Evolutionary conservation across 2,329 filamentous ascomycete species (phyloP), one percentile per base, ranked within the genome.

Genomic region (Lecanoromycetidae sp.): DNA sequence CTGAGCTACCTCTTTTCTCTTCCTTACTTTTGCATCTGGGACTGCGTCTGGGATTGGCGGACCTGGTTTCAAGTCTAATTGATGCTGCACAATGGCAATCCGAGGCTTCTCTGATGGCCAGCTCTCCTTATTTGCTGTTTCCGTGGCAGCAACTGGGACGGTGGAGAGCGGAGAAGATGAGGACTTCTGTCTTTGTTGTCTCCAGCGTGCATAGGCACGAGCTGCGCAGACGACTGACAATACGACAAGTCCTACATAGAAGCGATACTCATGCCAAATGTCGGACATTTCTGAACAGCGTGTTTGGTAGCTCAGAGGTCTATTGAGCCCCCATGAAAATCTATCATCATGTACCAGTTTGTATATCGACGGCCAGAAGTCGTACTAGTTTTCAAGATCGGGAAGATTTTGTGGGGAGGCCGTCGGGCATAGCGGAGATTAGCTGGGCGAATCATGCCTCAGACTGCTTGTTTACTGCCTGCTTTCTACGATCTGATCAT

Each of bases 251-350:
- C 33, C 35, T 22, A 48, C 22, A n/a, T 36, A 13, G n/a, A 13
- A 33, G n/a, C 48, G 27, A 23, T 44, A 48, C 30, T 30, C 22
- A 40, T 51, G 49, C 49, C 49, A 51, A 2, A 41, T 4, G 22
- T 46, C 41, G 23, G 29, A 20, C 10, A 32, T 8, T 19, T 26
- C n/a, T 46, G n/a, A 34, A 6, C n/a, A 19, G 2, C 7, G 13
- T 23, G 6, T 17, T 5, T 25, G 35, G 25, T 23, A 34, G 9
- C n/a, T 41, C 27, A 26, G 8, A 5, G n/a, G 7, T 20, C 5
- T 41, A 20, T 7, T 4, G 4, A 13, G 3, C n/a, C n/a, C n/a
- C n/a, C n/a, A n/a, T n/a, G n/a, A n/a, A n/a, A n/a, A n/a, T n/a
- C n/a, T n/a, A n/a, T n/a, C n/a, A n/a, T n/a, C n/a, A n/a, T n/a